A percentile compares a stretch with the other conserved stretches of the same genome.
These are phyloP conservation scores for Aegilops umbellulata DNA, from an alignment of 176 grass and related monocot genomes.

Conservation along the genomic window DNA sequence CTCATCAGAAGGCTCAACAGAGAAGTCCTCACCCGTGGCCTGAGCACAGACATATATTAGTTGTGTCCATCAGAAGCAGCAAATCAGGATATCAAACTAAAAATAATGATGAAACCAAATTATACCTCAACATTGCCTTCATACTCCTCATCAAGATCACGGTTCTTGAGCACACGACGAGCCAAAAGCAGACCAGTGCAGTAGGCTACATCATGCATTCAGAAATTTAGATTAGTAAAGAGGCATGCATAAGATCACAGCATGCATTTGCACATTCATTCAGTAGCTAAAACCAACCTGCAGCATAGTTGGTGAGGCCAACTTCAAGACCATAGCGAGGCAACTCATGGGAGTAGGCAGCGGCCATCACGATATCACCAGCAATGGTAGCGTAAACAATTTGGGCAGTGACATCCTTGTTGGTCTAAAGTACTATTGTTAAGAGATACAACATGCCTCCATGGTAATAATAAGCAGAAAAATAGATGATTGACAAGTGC, in stretches of 20 bases:
- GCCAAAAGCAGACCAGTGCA: conserved; percentile 73
- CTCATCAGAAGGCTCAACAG: conserved; percentile 47
- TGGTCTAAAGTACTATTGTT: conserved; percentile 35
- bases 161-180: conserved; percentile 52
- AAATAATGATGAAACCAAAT: not conserved
- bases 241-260: not conserved
- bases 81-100: not conserved
- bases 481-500: not conserved
- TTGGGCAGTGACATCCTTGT: conserved; percentile 60
- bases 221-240: not conserved
- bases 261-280: not conserved
- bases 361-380: conserved; percentile 55
- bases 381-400: conserved; percentile 62
- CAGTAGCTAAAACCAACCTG: conserved; percentile 22
- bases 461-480: not conserved
- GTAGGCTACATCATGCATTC: conserved; percentile 38
- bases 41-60: not conserved
- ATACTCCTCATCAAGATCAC: conserved; percentile 59
- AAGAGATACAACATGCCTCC: conserved; percentile 7
- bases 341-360: conserved; percentile 66
- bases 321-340: conserved; percentile 64
- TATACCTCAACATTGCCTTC: conserved; percentile 61
- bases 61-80: not conserved
- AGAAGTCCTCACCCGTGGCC: conserved; percentile 66
- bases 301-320: conserved; percentile 74